phyloP scores from a whole-genome alignment of 805 yeast species.

The Kuraishia piskuri region DNA sequence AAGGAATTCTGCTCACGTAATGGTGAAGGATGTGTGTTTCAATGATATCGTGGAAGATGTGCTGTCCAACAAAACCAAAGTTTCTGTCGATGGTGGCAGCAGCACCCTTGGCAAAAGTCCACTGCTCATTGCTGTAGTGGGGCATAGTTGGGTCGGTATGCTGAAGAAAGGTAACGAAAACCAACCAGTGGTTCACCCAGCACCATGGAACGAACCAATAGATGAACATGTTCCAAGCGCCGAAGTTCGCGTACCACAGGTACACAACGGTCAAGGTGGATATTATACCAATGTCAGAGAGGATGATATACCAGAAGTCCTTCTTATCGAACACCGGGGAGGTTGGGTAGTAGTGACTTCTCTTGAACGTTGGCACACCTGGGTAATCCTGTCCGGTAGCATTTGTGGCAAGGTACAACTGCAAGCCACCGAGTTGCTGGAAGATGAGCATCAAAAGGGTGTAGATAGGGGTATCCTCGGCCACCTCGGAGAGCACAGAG shows the following conservation, averaged over 20 bases:
- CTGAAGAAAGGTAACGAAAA: slow-evolving; percentile 76
- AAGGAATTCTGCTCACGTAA: slow-evolving; percentile 76
- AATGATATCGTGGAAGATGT: slow-evolving; percentile 80
- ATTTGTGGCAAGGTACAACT: slow-evolving; percentile 53
- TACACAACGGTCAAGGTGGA: slow-evolving; percentile 43
- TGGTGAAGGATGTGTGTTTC: slow-evolving; percentile 90
- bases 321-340: slow-evolving; percentile 68
- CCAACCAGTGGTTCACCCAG: slow-evolving; percentile 86
- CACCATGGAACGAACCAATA: slow-evolving; percentile 73
- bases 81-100: slow-evolving; percentile 84
- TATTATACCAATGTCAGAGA: slow-evolving; percentile 67
- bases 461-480: slow-evolving; percentile 69
- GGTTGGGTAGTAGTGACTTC: slow-evolving; percentile 64
- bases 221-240: slow-evolving; percentile 52
- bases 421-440: slow-evolving; percentile 80
- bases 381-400: slow-evolving; percentile 69
- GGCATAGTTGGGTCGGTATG: slow-evolving; percentile 77
- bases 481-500: slow-evolving; percentile 38
- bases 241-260: slow-evolving; percentile 53
- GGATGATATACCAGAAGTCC: slow-evolving; percentile 63
- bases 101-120: slow-evolving; percentile 88
- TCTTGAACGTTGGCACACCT: slow-evolving; percentile 32
- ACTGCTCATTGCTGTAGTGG: slow-evolving; percentile 64
- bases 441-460: slow-evolving; percentile 45
- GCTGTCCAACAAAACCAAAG: slow-evolving; percentile 71